Evolutionary conservation across 306 rosid species (phyloP), one percentile per base, ranked within the genome.

Genomic region (Cicer pinnatifidum): DNA sequence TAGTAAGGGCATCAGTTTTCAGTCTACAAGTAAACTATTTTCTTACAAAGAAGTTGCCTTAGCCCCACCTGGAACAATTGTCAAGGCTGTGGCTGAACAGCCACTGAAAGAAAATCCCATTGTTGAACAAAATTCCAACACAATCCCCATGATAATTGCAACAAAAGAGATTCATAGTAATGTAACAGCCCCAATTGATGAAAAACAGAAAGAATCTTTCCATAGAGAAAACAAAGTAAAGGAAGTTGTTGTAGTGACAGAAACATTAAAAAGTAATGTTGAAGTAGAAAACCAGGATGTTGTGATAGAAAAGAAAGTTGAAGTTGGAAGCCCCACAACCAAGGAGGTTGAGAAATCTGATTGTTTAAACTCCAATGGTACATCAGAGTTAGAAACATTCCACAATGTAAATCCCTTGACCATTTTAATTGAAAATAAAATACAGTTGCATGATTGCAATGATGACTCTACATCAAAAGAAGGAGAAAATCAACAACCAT

Each of bases 41-140:
- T 94, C 98, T 12, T 91, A 94, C 85, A 94, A 94, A 86, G 97
- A 94, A 88, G 98, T 94, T 87, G 98, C 97, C 45, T 78, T 94
- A 75, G 98, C 98, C 77, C 96, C 95, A 7, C 98, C 98, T 17
- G 97, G 98, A 63, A 89, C 97, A 50, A 94, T 91, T 84, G 98
- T 94, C 67, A 94, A 89, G 88, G 96, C 89, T 20, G 97, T 87
- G 75, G 82, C 90, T 33, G 97, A 91, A 72, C 90, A 88, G 84
- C 69, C 85, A 71, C 87, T 88, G 6, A 89, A 85, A 78, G 92
- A 71, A 75, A 76, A 81, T 72, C 60, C 71, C 73, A 80, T 50
- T 33, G 71, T 66, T 48, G 87, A 82, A 73, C 79, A 80, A 39
- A 84, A 57, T 72, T 81, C 88, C 37, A 84, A 74, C 76, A 82